Evolutionary conservation across 2,329 filamentous ascomycete genomes (phyloP), one percentile per base, ranked within the genome.

Genomic region (Talaromyces sp.): DNA sequence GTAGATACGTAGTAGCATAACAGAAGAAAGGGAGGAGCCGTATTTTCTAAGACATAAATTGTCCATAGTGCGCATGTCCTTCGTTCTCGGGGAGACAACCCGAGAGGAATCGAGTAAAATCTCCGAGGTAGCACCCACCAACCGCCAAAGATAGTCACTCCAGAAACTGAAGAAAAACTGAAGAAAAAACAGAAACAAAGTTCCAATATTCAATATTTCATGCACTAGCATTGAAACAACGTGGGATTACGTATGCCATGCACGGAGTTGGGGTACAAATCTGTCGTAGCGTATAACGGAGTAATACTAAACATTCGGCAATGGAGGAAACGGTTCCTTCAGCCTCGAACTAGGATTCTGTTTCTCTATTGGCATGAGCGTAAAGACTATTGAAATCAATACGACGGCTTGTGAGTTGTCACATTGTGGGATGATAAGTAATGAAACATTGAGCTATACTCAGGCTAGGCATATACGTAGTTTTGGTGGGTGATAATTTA

Each of bases 261-360:
- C 29, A 36, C 51, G 51, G 51, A 56, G 51, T 22, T 56, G n/a
- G 13, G 10, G n/a, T 36, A 56, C 51, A 36, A 56, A 56, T 56
- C 51, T 22, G 51, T 56, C 31, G 13, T 56, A 56, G 51, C n/a
- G n/a, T n/a, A n/a, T n/a, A n/a, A n/a, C n/a, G n/a, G n/a, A n/a
- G n/a, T n/a, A n/a, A n/a, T n/a, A n/a, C n/a, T n/a, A n/a, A n/a
- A n/a, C n/a, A n/a, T n/a, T n/a, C n/a, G n/a, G n/a, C n/a, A n/a
- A n/a, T n/a, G n/a, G 47, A 51, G 47, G 47, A 49, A 25, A 49
- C 19, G 22, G 13, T 25, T 49, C 22, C 45, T 49, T 49, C 45
- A 10, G 19, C 19, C 45, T 49, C 7, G 45, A 49, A 49, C 45
- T 49, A 49, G 25, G 27, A 11, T 47, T 47, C 43, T 43, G 17